Base-by-base conservation (phyloP, 2,329 filamentous ascomycete species). In the Chrysosporium queenslandicum region DNA sequence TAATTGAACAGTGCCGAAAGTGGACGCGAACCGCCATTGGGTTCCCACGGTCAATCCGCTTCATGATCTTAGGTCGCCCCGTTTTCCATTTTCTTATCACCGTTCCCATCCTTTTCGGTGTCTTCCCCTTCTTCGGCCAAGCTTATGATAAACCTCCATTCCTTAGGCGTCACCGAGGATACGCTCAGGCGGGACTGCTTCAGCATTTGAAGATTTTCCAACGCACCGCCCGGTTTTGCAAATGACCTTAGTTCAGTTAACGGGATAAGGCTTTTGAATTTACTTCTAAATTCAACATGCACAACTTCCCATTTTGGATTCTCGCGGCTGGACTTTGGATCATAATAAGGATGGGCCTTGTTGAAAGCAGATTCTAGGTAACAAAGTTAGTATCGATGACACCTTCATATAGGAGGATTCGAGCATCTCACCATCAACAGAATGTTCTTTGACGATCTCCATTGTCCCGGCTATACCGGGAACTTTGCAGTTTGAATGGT, bases 401-500 rank as follows among this genome's bases (percentile, higher is more conserved):
- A 87, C 85, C 64, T 95, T 90, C 57, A 12, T 4, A 5, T 30
- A 20, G 16, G 2, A 80, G 77, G 12, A 92, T 88, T 57, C 97
- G 85, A 27, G 59, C 68, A 52, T 68, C 78, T 60, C 71, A 87
- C 85, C 71, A 62, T 98, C 92, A 7, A 87, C 78, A 1, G 84
- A 83, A 59, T 87, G 85, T 64, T 95, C 90, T 58, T 80, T 77
- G 14, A 94, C 89, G 57, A 98, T 86, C 62, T 92, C 86, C 85
- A 95, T 90, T 16, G 84, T 80, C 1, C 90, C 90, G 1, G 84
- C 88, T 45, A 97, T 88, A 2, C 87, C 91, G 0, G 90, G 89
- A 21, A 84, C 79, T 66, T 94, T 94, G 70, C 87, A 92, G 62
- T 92, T 94, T 43, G 87, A 94, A 69, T 96, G 91, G 66, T 97